Base-by-base conservation (phyloP, 2,329 filamentous ascomycete genomes). In the Endoconidiophora polonica region DNA sequence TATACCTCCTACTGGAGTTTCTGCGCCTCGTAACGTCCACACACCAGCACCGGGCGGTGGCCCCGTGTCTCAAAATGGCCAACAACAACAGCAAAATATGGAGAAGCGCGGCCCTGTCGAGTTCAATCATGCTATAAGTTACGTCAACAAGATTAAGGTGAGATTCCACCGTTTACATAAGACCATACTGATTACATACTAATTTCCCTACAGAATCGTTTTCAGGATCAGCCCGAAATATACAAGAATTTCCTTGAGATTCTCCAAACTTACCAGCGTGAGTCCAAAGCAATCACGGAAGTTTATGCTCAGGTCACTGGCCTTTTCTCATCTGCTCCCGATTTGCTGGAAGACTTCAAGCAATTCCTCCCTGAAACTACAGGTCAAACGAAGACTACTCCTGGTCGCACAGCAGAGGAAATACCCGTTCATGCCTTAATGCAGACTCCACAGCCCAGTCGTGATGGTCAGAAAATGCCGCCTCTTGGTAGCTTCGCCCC, bases 201-300 rank as follows among this genome's bases (percentile, higher is more conserved):
- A 41, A 48, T 40, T 5, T 18, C 24, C 18, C 29, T 9, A 33
- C 37, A 94, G 86, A 98, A 96, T 62, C 90, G 91, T 42, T 98
- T 96, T 66, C 83, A 94, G 58, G 82, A 88, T 59, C 88, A 94
- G 56, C 91, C 91, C 5, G 91, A 98, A 63, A 96, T 98, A 55
- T 98, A 98, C 70, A 98, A 98, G 65, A 90, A 98, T 61, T 98
- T 98, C 61, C 74, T 98, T 26, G 91, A 98, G 63, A 98, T 98
- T 45, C 70, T 98, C 43, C 91, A 98, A 65, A 98, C 91, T 2
- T 98, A 98, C 59, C 91, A 98, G 65, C 79, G 91, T 52, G 91
- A 98, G 63, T 94, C 91, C 48, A 96, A 96, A 62, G 93, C 91
- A 0, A 98, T 98, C 37, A 88, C 95, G 63, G 91, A 98, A 64